Evolutionary conservation across 2,329 filamentous ascomycete genomes (phyloP).

Genomic region (Penicillium rolfsii): DNA sequence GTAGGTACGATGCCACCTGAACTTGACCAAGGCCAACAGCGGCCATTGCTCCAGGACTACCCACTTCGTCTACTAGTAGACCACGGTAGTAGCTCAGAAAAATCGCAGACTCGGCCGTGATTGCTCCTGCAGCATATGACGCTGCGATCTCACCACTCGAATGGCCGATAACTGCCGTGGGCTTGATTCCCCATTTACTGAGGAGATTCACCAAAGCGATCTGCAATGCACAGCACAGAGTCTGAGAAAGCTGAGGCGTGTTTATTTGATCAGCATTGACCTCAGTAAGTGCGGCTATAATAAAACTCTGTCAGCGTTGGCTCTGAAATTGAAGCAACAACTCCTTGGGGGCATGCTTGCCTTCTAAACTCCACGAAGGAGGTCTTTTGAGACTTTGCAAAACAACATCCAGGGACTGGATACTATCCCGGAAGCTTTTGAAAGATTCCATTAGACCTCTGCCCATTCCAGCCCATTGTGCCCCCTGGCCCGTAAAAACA

Average conservation of each 20-base stretch:
- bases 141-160: constrained; percentile 44
- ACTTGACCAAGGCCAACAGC: constrained; percentile 26
- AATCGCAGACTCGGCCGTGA: constrained; percentile 25
- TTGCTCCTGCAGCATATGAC: constrained; percentile 37
- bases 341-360: constrained; percentile 3
- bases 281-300: constrained; percentile 14
- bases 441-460: constrained; percentile 29
- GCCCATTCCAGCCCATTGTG: constrained; percentile 43
- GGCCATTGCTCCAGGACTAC: constrained; percentile 26
- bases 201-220: constrained; percentile 39
- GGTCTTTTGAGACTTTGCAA: constrained; percentile 12
- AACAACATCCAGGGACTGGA: constrained; percentile 23
- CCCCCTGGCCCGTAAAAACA: constrained; percentile 44
- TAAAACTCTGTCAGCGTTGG: not conserved
- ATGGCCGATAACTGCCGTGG: constrained; percentile 37
- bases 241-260: constrained; percentile 35
- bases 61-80: constrained; percentile 3
- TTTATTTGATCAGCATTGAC: constrained; percentile 18
- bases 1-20: constrained; percentile 19
- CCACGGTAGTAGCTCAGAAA: constrained; percentile 30
- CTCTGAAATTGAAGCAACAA: not conserved
- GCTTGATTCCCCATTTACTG: constrained; percentile 25
- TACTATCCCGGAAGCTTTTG: constrained; percentile 21
- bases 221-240: constrained; percentile 41
- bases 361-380: constrained; percentile 12